Evolutionary conservation across 331 rosid genomes (phyloP), one percentile per base, ranked within the genome.

Genomic region (Quercus lobata): DNA sequence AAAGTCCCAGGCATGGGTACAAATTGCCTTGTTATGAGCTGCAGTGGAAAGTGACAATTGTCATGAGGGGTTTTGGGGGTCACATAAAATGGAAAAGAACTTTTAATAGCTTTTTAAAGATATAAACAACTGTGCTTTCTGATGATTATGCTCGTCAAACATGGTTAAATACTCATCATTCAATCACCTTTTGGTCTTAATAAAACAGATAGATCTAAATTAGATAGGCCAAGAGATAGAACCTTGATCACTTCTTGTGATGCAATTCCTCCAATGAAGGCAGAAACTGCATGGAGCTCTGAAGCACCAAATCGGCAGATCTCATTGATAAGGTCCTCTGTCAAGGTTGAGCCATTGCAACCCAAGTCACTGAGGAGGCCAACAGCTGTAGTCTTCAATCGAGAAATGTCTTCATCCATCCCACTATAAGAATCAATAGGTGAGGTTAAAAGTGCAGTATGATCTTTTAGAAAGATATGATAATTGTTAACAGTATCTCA

Each of bases 201-300:
- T 37, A 30, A 18, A 21, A 4, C 55, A 79, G 41, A 16, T n/a
- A 35, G 60, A 37, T 25, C 52, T 49, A 25, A 37, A 58, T 11
- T 17, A 69, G 61, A 66, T 22, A 44, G 41, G 73, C 82, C 58
- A 35, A 71, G 78, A 80, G 71, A 46, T 7, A 72, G 79, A 79
- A 93, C 99, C 98, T 95, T 95, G 85, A 95, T 95, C 75, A 91
- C 94, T 93, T 95, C 99, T 84, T 95, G 98, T 0, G 99, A 95
- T 63, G 98, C 97, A 79, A 93, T 88, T 82, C 99, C 99, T 72
- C 99, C 99, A 46, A 90, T 82, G 86, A 95, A 91, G 77, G 99
- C 98, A 84, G 99, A 94, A 74, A 93, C 94, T 37, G 90, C 89
- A 65, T 95, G 99, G 73, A 95, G 97, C 87, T 95, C 98, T 0